A percentile compares a stretch with the other conserved stretches of the same genome.
phyloP scores from a whole-genome alignment of 176 grass and related monocot genomes.

The Triticum monococcum region DNA sequence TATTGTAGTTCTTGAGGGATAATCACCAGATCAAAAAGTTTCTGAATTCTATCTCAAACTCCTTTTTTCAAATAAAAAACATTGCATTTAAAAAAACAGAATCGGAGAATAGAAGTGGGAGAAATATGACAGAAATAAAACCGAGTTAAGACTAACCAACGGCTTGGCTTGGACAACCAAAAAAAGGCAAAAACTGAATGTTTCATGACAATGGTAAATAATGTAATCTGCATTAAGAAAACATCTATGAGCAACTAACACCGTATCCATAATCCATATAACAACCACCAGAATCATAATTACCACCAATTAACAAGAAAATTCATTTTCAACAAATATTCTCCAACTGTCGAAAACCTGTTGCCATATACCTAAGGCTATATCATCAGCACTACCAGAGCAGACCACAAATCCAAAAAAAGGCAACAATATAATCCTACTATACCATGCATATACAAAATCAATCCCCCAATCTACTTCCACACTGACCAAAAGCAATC shows the following conservation, averaged over 20 bases:
- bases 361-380: background rate
- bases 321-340: slow-evolving; percentile 6
- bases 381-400: background rate
- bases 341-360: background rate
- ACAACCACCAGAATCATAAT: background rate
- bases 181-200: background rate
- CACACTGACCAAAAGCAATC: slow-evolving; percentile 7
- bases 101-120: background rate
- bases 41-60: background rate
- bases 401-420: background rate
- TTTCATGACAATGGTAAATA: background rate
- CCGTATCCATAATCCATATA: slow-evolving; percentile 7
- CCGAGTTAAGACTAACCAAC: background rate
- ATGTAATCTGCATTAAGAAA: background rate
- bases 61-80: background rate
- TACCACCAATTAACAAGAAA: slow-evolving; percentile 5
- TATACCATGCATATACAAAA: background rate
- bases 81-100: background rate
- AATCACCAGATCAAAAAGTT: background rate
- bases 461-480: background rate
- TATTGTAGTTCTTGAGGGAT: background rate
- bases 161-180: background rate
- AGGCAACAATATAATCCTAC: background rate
- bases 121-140: background rate
- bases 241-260: background rate